phyloP scores from a whole-genome alignment of 2,329 filamentous ascomycete species.

The Stachybotrys echinatus region DNA sequence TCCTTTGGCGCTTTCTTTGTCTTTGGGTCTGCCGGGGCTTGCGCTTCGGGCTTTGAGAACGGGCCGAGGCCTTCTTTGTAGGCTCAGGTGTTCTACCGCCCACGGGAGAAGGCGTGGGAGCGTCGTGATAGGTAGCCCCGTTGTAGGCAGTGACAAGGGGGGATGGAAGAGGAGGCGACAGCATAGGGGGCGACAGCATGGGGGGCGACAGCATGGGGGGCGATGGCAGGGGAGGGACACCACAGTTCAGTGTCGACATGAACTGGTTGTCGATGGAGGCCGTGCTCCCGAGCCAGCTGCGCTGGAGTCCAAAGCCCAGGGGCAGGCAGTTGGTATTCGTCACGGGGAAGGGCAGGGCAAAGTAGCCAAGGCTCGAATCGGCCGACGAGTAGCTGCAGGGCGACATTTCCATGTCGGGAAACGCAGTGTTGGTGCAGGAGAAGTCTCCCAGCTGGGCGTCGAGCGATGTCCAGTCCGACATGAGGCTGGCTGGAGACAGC shows the following conservation, averaged over 20 bases:
- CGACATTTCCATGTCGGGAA: constrained; percentile 13
- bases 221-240: background rate
- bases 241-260: background rate
- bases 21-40: background rate
- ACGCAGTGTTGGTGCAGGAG: constrained; percentile 15
- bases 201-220: background rate
- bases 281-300: background rate
- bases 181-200: background rate
- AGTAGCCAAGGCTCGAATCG: constrained; percentile 12
- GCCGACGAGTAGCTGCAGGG: constrained; percentile 10
- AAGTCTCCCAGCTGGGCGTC: constrained; percentile 15
- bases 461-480: constrained; percentile 17
- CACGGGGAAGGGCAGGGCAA: background rate
- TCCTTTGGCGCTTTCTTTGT: background rate
- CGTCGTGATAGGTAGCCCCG: background rate
- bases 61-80: background rate
- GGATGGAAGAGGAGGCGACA: background rate
- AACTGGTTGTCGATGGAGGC: background rate
- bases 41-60: background rate
- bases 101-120: background rate
- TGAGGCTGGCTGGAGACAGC: constrained; percentile 15
- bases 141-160: background rate
- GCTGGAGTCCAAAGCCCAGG: background rate
- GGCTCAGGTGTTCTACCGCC: background rate
- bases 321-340: background rate